Evolutionary conservation across 495 filamentous ascomycete genomes (phyloP).

Genomic region (Xylaria acuta): DNA sequence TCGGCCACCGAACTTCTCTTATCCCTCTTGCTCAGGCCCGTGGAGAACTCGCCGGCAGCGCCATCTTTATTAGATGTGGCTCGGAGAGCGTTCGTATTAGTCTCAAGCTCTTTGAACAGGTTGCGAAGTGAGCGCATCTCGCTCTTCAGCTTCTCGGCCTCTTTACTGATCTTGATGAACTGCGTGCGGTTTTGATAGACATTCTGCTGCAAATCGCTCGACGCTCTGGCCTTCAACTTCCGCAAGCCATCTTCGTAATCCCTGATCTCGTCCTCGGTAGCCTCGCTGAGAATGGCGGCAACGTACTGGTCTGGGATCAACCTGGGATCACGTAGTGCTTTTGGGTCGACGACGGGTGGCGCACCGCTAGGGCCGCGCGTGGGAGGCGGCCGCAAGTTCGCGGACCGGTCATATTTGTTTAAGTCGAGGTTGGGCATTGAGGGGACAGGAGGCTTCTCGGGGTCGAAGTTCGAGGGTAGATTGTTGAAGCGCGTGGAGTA

Average conservation of each 20-base stretch:
- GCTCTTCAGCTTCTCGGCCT: conserved; percentile 94
- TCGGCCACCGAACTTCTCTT: conserved; percentile 88
- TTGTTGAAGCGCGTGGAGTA: conserved; percentile 92
- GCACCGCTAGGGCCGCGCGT: conserved; percentile 48
- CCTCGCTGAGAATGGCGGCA: conserved; percentile 79
- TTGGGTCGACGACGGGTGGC: conserved; percentile 66
- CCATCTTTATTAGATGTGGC: conserved; percentile 63
- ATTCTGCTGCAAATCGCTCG: conserved; percentile 90
- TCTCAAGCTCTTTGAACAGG: conserved; percentile 85
- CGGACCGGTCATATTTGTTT: conserved; percentile 57
- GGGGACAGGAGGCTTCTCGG: conserved; percentile 70
- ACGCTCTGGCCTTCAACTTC: conserved; percentile 81
- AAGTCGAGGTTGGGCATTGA: conserved; percentile 60
- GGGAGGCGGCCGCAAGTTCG: conserved; percentile 50
- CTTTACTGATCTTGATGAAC: conserved; percentile 98
- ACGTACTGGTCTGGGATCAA: conserved; percentile 82
- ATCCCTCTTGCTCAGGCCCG: conserved; percentile 65
- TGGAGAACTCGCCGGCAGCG: conserved; percentile 48
- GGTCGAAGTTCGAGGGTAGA: conserved; percentile 69
- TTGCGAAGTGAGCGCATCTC: conserved; percentile 92
- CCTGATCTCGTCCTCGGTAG: conserved; percentile 91
- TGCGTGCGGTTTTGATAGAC: conserved; percentile 98
- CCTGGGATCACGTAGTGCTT: conserved; percentile 79
- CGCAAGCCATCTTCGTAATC: conserved; percentile 78
- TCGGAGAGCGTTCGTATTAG: conserved; percentile 73